Evolutionary conservation across 2,329 filamentous ascomycete genomes (phyloP).

Genomic region (Nakataea oryzae): DNA sequence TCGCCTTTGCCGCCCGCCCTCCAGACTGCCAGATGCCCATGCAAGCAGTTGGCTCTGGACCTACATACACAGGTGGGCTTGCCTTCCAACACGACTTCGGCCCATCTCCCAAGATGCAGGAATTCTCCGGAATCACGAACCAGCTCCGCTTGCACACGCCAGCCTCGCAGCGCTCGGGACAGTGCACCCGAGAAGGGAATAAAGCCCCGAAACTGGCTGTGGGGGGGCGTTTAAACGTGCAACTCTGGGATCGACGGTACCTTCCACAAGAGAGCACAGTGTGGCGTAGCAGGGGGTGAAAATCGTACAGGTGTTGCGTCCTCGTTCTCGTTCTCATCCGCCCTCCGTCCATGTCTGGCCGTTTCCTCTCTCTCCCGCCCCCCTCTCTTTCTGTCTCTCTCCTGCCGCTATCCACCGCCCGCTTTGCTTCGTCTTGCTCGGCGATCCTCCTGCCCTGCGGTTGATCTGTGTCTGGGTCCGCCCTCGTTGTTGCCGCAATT

Average conservation of each 20-base stretch:
- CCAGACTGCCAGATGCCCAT: too few species aligned
- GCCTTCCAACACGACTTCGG: too few species aligned
- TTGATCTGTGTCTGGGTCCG: background rate
- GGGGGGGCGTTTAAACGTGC: background rate
- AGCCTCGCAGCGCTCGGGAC: background rate
- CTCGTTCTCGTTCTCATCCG: too few species aligned
- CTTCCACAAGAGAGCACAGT: background rate
- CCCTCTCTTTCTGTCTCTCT: background rate
- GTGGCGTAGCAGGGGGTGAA: background rate
- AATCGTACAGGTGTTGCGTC: background rate
- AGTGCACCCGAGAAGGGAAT: background rate
- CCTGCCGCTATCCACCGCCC: background rate
- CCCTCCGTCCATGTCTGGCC: too few species aligned
- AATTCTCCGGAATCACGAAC: background rate
- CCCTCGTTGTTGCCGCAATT: background rate
- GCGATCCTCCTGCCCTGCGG: background rate
- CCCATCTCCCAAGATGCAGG: background rate
- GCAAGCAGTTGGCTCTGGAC: too few species aligned
- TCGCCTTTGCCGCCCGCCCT: too few species aligned
- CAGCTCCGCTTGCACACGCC: background rate
- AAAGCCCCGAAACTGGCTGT: background rate
- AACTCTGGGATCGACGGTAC: background rate
- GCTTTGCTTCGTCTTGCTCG: background rate
- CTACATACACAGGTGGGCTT: too few species aligned
- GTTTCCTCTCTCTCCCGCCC: too few species aligned